Evolutionary conservation across 345 rosid species (phyloP).

Genomic region (Salix udensis): DNA sequence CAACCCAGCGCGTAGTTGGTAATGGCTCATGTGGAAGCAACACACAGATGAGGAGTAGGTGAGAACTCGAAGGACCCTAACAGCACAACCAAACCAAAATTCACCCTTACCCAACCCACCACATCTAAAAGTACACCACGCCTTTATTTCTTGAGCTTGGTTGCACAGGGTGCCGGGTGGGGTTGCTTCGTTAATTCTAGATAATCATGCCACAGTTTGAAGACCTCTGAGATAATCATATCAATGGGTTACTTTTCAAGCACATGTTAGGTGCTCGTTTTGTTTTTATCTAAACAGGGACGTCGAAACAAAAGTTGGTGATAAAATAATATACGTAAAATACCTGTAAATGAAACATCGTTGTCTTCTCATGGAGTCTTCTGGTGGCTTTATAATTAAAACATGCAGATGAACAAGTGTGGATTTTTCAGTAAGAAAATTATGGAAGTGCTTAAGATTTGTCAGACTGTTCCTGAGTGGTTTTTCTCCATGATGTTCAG

Average conservation of each 20-base stretch:
- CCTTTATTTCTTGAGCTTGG: background rate
- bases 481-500: too few relatives aligned
- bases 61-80: conserved; percentile 18
- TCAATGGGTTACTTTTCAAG: conserved; percentile 11
- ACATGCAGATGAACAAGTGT: too few relatives aligned
- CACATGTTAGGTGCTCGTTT: conserved; percentile 29
- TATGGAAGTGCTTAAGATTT: too few relatives aligned
- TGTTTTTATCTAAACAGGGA: conserved; percentile 12
- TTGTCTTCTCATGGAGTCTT: too few relatives aligned
- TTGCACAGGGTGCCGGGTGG: background rate
- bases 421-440: too few relatives aligned
- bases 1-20: too few relatives aligned
- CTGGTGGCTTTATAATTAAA: too few relatives aligned
- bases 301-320: background rate
- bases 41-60: conserved; percentile 10
- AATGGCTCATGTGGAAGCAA: too few relatives aligned
- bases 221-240: conserved; percentile 7
- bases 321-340: too few relatives aligned
- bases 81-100: conserved; percentile 12
- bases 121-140: background rate
- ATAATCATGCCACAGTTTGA: background rate
- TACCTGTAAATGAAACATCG: too few relatives aligned
- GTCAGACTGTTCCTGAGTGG: too few relatives aligned
- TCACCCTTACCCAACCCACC: conserved; percentile 8
- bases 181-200: background rate